Evolutionary conservation across 768 basidiomycete genomes (phyloP), one percentile per base, ranked within the genome.

Genomic region (Boletus reticulatus): DNA sequence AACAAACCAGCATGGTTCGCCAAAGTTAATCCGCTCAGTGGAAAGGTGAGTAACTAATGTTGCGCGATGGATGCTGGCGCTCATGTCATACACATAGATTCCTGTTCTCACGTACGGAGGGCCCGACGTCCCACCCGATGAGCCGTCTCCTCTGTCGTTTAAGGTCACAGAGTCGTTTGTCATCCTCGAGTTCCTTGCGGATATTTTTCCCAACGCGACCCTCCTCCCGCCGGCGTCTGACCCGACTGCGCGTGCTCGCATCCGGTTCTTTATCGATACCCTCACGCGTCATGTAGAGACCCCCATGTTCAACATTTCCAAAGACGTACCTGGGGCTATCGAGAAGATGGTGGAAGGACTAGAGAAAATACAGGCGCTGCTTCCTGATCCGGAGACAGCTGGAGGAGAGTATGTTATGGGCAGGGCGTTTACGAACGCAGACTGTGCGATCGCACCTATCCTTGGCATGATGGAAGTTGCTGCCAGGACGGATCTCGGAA

Each of bases 1-100:
- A 83, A 84, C 71, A 89, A 87, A 69, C 85, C 85, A 1, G 79
- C 78, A 50, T 87, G 85, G 85, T 87, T 84, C 62, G 74, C 80
- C 0, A 75, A 81, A 54, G 78, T 85, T 22, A 89, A 88, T 64
- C 82, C 85, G 0, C 79, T 79, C 0, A 61, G 59, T 2, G 80
- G 80, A 69, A 87, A 85, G 77, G 85, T 84, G 65, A 63, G 38
- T 36, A 11, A 19, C 6, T 1, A 13, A 36, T 12, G 14, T 12
- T 4, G 14, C 11, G 13, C 4, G 34, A 32, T 12, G 32, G 32
- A 32, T 12, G 32, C 9, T 12, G 32, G 9, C 34, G 34, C 34
- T 34, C 34, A 34, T 2, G 34, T 34, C 13, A 34, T 34, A 14
- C 27, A 27, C 27, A 14, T 46, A 82, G 83, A 78, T 85, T 16